These are phyloP conservation scores for Barnettozyma californica DNA, from an alignment of 805 yeast genomes.

Conservation along the genomic window DNA sequence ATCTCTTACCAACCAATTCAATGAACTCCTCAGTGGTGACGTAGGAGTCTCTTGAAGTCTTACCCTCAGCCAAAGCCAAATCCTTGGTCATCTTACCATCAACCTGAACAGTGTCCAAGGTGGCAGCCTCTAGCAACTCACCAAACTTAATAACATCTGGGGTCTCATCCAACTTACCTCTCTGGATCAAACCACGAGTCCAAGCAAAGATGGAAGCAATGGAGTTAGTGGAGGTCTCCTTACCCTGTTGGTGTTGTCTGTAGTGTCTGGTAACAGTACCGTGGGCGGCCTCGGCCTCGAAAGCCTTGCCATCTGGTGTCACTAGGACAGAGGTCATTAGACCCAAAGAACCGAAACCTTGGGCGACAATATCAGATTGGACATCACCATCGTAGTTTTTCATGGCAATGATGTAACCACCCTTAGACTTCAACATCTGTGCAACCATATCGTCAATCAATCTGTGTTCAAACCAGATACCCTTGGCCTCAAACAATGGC, in stretches of 20 bases:
- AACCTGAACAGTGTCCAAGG: conserved; percentile 64
- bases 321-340: conserved; percentile 79
- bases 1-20: conserved; percentile 66
- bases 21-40: conserved; percentile 74
- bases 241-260: conserved; percentile 77
- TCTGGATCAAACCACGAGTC: conserved; percentile 79
- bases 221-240: conserved; percentile 79
- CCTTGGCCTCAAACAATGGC: conserved; percentile 49
- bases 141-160: conserved; percentile 69
- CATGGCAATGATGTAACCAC: conserved; percentile 76
- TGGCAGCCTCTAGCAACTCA: conserved; percentile 56
- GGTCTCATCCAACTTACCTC: conserved; percentile 72
- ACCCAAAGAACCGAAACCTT: conserved; percentile 81
- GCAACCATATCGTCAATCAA: conserved; percentile 87
- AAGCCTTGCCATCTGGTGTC: conserved; percentile 84
- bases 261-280: conserved; percentile 86
- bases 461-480: conserved; percentile 74
- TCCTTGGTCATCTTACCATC: conserved; percentile 83
- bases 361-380: conserved; percentile 80
- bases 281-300: conserved; percentile 83
- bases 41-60: conserved; percentile 52
- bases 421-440: conserved; percentile 80
- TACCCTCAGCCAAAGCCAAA: conserved; percentile 67
- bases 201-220: conserved; percentile 84
- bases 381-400: conserved; percentile 87